Conservation (phyloP, 768 basidiomycete species). For the Mycena chlorophos region DNA sequence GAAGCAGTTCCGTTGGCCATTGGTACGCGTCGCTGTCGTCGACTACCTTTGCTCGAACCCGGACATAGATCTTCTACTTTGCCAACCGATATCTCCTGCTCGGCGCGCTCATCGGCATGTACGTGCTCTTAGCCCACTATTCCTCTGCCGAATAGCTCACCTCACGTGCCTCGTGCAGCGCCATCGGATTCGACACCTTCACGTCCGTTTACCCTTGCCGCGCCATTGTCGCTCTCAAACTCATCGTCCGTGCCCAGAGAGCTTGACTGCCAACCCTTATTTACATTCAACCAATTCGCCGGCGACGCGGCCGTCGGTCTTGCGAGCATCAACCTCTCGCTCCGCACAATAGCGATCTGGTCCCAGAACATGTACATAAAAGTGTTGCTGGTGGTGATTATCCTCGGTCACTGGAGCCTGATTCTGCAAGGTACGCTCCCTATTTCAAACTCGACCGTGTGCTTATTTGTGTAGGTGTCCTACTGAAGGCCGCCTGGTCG, state of each 20-base stretch:
- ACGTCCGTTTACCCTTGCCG: slow-evolving; percentile 29
- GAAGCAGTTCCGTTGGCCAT: slow-evolving; percentile 46
- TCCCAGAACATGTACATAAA: slow-evolving; percentile 39
- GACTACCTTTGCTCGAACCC: not conserved
- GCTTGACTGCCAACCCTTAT: slow-evolving; percentile 62
- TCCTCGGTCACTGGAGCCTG: slow-evolving; percentile 48
- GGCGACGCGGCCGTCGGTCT: slow-evolving; percentile 51
- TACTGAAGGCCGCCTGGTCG: slow-evolving; percentile 58
- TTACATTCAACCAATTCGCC: slow-evolving; percentile 59
- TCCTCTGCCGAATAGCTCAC: not conserved
- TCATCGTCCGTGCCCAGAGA: slow-evolving; percentile 29
- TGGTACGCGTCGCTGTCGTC: slow-evolving; percentile 29
- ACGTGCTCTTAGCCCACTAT: slow-evolving; percentile 16
- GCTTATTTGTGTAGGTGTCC: slow-evolving; percentile 43
- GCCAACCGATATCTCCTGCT: slow-evolving; percentile 44
- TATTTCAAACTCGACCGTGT: slow-evolving; percentile 6
- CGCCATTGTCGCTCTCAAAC: not conserved
- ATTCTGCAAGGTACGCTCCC: slow-evolving; percentile 27
- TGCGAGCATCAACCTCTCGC: slow-evolving; percentile 52
- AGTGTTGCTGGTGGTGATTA: slow-evolving; percentile 35
- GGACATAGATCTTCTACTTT: slow-evolving; percentile 44
- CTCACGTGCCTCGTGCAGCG: slow-evolving; percentile 33
- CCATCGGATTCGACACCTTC: slow-evolving; percentile 51
- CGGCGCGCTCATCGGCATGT: slow-evolving; percentile 47
- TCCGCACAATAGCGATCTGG: slow-evolving; percentile 41